A percentile compares a stretch with the other conserved stretches of the same genome.
Conservation (phyloP, 371 early-diverging fungal species). For the Smittium culicis region DNA sequence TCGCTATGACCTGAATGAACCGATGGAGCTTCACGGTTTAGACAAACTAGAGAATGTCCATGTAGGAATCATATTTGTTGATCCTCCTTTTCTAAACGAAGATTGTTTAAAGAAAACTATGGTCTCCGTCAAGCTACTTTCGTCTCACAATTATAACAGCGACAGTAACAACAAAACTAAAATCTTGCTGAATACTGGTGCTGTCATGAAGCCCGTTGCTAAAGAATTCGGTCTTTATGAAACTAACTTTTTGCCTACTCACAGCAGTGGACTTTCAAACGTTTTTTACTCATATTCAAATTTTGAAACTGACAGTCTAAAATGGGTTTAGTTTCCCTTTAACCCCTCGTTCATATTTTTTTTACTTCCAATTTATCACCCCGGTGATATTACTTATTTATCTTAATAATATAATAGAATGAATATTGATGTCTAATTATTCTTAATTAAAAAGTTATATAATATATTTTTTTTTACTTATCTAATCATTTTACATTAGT, state of each 20-base stretch:
- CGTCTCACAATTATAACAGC: too few relatives aligned
- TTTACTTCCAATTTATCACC: too few relatives aligned
- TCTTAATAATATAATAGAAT: too few relatives aligned
- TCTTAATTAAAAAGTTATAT: too few relatives aligned
- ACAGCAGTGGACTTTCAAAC: conserved; percentile 48
- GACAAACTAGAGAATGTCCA: too few relatives aligned
- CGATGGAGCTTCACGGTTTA: conserved; percentile 31
- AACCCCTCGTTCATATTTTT: too few relatives aligned
- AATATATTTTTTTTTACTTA: too few relatives aligned
- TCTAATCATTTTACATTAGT: too few relatives aligned
- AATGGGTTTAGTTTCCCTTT: too few relatives aligned
- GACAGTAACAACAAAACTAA: conserved; percentile 34
- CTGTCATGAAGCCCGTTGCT: conserved; percentile 25
- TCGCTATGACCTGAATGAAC: conserved; percentile 47
- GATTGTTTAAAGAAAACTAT: conserved; percentile 51
- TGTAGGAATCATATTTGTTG: conserved; percentile 49
- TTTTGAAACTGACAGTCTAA: conserved; percentile 39
- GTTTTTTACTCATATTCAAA: conserved; percentile 50
- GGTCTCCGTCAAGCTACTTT: conserved; percentile 36
- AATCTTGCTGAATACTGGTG: conserved; percentile 42
- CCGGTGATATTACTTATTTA: too few relatives aligned
- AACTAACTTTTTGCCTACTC: conserved; percentile 40
- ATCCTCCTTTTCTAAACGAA: conserved; percentile 57
- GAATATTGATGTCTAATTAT: too few relatives aligned
- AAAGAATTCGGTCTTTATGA: conserved; percentile 25